Evolutionary conservation across 1,284 basidiomycete genomes (phyloP).

Genomic region (Sporisorium iseilematis-ciliati): DNA sequence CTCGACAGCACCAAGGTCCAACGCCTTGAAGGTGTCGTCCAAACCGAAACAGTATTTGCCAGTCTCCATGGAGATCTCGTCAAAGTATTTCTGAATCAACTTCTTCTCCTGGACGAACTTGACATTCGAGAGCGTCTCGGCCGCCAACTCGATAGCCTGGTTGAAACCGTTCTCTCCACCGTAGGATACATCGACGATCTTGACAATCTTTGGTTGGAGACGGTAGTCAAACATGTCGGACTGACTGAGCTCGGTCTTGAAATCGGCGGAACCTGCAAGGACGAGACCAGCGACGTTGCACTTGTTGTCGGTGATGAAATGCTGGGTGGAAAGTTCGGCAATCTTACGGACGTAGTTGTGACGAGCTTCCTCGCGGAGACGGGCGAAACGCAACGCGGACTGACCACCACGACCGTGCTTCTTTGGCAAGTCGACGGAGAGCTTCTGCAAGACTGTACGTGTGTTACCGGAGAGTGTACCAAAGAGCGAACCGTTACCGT

Average conservation of each 20-base stretch:
- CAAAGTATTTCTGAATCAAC: slow-evolving; percentile 88
- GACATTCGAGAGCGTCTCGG: slow-evolving; percentile 95
- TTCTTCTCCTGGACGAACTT: slow-evolving; percentile 99
- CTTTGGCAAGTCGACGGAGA: slow-evolving; percentile 98
- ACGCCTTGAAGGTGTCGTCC: slow-evolving; percentile 94
- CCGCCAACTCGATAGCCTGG: slow-evolving; percentile 95
- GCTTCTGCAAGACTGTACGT: slow-evolving; percentile 96
- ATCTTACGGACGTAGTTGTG: slow-evolving; percentile 99
- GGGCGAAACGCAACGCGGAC: slow-evolving; percentile 99
- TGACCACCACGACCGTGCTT: slow-evolving; percentile 99
- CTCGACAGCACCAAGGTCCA: slow-evolving; percentile 96
- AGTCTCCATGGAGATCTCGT: slow-evolving; percentile 98
- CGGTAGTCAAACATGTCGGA: slow-evolving; percentile 96
- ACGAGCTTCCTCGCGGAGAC: slow-evolving; percentile 97
- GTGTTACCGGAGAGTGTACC: slow-evolving; percentile 97
- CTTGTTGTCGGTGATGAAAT: slow-evolving; percentile 98
- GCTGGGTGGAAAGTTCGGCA: slow-evolving; percentile 94
- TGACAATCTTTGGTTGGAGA: slow-evolving; percentile 81
- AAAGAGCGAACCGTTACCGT: slow-evolving; percentile 95
- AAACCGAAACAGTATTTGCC: slow-evolving; percentile 98
- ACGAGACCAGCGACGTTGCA: slow-evolving; percentile 97
- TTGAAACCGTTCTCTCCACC: slow-evolving; percentile 99
- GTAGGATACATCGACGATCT: slow-evolving; percentile 89
- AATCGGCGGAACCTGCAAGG: slow-evolving; percentile 97
- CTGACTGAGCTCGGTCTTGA: slow-evolving; percentile 97